Evolutionary conservation across 257 asterid species (phyloP).

Genomic region (Solanum phureja): DNA sequence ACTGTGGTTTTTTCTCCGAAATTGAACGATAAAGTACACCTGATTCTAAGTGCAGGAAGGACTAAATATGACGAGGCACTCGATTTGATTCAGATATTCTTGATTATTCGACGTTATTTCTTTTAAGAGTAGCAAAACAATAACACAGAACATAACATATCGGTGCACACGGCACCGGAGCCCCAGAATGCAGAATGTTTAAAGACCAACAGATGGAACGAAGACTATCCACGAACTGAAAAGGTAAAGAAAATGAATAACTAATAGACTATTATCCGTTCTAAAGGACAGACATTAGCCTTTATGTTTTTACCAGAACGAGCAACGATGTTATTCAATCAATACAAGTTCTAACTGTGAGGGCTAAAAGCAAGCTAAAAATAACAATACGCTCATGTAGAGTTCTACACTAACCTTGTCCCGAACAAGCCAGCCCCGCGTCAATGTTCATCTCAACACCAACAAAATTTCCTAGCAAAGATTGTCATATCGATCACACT

Average conservation of each 20-base stretch:
- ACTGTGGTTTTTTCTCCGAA: too few species aligned
- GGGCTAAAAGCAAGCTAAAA: neutral
- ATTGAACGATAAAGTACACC: too few species aligned
- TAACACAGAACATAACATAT: neutral
- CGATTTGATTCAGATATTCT: too few species aligned
- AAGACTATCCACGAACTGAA: neutral
- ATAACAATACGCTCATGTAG: neutral
- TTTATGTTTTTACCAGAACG: neutral
- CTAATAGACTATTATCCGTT: neutral
- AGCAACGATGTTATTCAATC: neutral
- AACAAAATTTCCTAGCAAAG: slow-evolving; percentile 5
- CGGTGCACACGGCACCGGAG: neutral
- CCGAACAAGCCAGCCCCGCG: neutral
- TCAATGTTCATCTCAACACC: neutral
- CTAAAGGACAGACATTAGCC: neutral
- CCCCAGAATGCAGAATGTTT: neutral
- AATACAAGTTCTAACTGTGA: neutral
- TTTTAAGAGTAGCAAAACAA: neutral
- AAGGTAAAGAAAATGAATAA: neutral
- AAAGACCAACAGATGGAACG: neutral
- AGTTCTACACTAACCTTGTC: neutral
- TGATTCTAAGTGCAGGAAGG: too few species aligned
- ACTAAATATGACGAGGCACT: neutral
- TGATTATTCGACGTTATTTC: too few species aligned
- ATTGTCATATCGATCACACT: slow-evolving; percentile 15